phyloP scores from a whole-genome alignment of 495 filamentous ascomycete species.

The Polyplosphaeria fusca region DNA sequence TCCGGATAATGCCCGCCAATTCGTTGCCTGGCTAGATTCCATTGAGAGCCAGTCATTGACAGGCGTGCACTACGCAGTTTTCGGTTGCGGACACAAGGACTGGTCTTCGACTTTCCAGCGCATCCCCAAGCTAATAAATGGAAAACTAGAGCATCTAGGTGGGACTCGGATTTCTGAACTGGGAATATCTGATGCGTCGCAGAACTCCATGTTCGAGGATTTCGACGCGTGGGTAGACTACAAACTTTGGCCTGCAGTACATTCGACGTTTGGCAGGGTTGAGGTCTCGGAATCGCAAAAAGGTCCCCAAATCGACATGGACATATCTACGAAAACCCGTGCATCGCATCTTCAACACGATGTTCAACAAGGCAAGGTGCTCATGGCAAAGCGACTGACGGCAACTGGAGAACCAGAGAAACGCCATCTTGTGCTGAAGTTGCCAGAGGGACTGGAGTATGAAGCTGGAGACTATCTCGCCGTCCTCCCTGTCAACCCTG shows the following conservation, averaged over 20 bases:
- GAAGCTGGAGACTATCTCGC: conserved; percentile 69
- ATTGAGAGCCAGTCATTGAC: conserved; percentile 29
- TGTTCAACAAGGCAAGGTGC: conserved; percentile 57
- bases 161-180: conserved; percentile 53
- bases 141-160: conserved; percentile 47
- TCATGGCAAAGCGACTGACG: conserved; percentile 48
- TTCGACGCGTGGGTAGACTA: conserved; percentile 63
- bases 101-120: conserved; percentile 68
- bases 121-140: conserved; percentile 57
- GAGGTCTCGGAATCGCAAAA: not conserved
- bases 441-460: conserved; percentile 63
- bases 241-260: conserved; percentile 63
- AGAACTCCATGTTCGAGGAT: conserved; percentile 63
- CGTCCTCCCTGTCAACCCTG: conserved; percentile 64
- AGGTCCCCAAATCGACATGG: conserved; percentile 48
- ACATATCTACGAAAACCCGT: conserved; percentile 55
- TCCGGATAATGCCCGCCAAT: conserved; percentile 65
- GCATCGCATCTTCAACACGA: conserved; percentile 63
- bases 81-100: conserved; percentile 57
- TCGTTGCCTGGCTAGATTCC: conserved; percentile 59
- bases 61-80: conserved; percentile 52
- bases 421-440: conserved; percentile 58
- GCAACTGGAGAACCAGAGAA: conserved; percentile 53
- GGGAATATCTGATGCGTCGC: conserved; percentile 60
- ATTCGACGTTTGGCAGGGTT: conserved; percentile 39